Percentiles rank a stretch among this genome's conserved stretches.
phyloP scores from a whole-genome alignment of 495 filamentous ascomycete species.

The Aspergillus conjunctus region DNA sequence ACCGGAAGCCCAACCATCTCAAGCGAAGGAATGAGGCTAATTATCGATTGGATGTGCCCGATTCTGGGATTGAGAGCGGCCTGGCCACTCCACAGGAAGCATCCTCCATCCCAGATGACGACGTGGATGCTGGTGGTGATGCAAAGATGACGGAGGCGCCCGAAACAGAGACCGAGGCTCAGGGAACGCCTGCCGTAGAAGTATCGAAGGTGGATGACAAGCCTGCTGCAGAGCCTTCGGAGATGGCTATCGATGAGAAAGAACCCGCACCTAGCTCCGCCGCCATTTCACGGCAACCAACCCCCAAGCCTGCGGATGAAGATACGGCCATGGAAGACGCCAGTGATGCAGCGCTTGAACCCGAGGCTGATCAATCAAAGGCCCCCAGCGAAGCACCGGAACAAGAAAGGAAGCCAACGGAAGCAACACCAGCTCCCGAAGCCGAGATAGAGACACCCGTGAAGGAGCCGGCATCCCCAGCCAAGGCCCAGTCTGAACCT shows the following conservation, averaged over 20 bases:
- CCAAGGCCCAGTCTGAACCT: conserved; percentile 23
- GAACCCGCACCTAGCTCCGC: conserved; percentile 38
- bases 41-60: conserved; percentile 62
- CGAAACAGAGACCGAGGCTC: conserved; percentile 41
- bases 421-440: conserved; percentile 26
- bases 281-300: conserved; percentile 41
- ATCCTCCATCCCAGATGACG: conserved; percentile 53
- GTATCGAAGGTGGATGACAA: conserved; percentile 42
- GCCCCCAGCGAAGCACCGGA: conserved; percentile 15
- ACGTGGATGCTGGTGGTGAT: conserved; percentile 52
- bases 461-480: conserved; percentile 27
- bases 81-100: conserved; percentile 55
- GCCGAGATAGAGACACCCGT: conserved; percentile 13
- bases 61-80: conserved; percentile 67
- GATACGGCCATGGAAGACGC: conserved; percentile 69
- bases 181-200: conserved; percentile 28
- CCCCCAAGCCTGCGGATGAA: conserved; percentile 57
- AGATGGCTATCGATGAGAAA: conserved; percentile 43
- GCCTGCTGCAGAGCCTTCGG: conserved; percentile 37
- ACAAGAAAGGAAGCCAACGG: conserved; percentile 32
- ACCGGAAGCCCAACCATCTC: conserved; percentile 58
- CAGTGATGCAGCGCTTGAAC: conserved; percentile 29
- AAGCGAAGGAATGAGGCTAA: conserved; percentile 70
- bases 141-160: conserved; percentile 52
- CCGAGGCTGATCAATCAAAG: conserved; percentile 28